Evolutionary conservation across 768 basidiomycete species (phyloP).

Genomic region (Panaeolus cyanescens): DNA sequence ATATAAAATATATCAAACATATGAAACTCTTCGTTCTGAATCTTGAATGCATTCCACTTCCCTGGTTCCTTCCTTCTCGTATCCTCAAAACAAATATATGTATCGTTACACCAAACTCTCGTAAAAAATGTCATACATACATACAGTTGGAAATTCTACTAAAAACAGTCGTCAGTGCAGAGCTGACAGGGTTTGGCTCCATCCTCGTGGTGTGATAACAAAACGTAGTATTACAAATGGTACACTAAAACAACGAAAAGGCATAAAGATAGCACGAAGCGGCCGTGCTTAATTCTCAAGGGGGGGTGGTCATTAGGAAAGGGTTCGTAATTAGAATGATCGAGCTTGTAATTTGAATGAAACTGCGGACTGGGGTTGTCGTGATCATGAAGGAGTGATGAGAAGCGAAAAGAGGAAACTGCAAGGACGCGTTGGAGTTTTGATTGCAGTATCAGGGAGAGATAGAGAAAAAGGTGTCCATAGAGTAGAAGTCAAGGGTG

Average conservation of each 20-base stretch:
- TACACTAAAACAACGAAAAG: neutral
- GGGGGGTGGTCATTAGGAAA: neutral
- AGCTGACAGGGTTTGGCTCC: neutral
- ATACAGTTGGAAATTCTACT: neutral
- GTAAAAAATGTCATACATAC: neutral
- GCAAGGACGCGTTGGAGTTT: neutral
- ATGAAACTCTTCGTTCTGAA: too few species aligned
- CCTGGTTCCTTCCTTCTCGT: neutral
- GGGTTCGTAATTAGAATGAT: neutral
- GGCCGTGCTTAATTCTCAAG: neutral
- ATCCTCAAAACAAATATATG: neutral
- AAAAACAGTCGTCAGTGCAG: neutral
- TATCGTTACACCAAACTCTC: neutral
- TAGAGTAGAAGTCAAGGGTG: neutral
- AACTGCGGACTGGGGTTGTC: neutral
- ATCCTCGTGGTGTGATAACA: neutral
- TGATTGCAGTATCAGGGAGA: neutral
- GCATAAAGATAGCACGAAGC: neutral
- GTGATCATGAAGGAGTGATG: neutral
- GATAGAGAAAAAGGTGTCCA: neutral
- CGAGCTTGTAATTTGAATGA: neutral
- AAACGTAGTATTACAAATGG: slow-evolving; percentile 1
- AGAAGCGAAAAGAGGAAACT: neutral
- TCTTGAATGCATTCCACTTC: too few species aligned
- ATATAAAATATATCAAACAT: too few species aligned